These are phyloP conservation scores for Erythrophleum fordii DNA, from an alignment of 306 rosid species.

Conservation along the genomic window DNA sequence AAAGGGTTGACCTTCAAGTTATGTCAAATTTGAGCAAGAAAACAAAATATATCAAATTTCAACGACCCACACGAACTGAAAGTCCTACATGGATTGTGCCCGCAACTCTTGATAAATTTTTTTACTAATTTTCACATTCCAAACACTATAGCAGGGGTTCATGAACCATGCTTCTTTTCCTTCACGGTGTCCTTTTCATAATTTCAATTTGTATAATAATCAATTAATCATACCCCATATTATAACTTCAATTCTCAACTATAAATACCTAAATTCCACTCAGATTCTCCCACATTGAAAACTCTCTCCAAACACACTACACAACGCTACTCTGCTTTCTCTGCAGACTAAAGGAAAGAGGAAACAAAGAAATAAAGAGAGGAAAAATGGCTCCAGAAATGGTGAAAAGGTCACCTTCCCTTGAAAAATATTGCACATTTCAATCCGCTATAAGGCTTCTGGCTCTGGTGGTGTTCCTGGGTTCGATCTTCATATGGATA, in stretches of 20 bases:
- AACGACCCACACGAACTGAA: not conserved
- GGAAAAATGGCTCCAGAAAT: slow-evolving; percentile 36
- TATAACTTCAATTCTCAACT: slow-evolving; percentile 31
- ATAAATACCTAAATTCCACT: slow-evolving; percentile 32
- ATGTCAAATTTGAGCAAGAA: not conserved
- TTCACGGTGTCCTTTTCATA: not conserved
- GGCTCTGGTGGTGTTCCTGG: slow-evolving; percentile 50
- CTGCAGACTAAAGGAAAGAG: not conserved
- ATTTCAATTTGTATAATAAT: not conserved
- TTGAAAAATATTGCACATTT: not conserved
- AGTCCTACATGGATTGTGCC: slow-evolving; percentile 8
- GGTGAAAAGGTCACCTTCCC: not conserved
- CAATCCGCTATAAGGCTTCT: slow-evolving; percentile 47
- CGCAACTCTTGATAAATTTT: not conserved
- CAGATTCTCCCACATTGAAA: not conserved
- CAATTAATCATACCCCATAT: not conserved
- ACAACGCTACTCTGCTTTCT: not conserved
- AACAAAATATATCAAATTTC: not conserved
- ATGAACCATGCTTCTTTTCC: slow-evolving; percentile 40
- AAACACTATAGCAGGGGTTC: not conserved
- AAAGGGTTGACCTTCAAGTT: slow-evolving; percentile 5
- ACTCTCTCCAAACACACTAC: not conserved
- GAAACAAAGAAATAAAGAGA: not conserved
- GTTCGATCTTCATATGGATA: slow-evolving; percentile 57
- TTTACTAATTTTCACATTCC: not conserved